Conservation (phyloP, 179 eudicot species). For the Actinidia arguta region DNA sequence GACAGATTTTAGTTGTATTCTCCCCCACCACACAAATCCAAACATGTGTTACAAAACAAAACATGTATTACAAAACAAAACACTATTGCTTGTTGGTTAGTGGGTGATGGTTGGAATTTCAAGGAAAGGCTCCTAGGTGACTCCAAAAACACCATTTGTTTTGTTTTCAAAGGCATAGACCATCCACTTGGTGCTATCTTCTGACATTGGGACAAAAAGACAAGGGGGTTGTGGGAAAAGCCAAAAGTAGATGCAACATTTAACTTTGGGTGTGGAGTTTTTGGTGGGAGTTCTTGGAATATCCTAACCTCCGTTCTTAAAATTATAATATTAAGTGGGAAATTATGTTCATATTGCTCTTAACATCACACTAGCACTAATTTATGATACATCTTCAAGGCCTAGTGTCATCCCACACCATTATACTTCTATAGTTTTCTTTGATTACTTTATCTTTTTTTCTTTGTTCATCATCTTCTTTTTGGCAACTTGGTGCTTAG, state of each 20-base stretch:
- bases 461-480: too few species aligned
- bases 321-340: not conserved
- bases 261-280: constrained; percentile 24
- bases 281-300: constrained; percentile 10
- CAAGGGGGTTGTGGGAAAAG: constrained; percentile 7
- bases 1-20: constrained; percentile 26
- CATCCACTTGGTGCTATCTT: constrained; percentile 27
- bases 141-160: constrained; percentile 31
- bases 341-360: not conserved
- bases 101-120: constrained; percentile 34
- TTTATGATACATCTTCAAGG: not conserved
- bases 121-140: constrained; percentile 18
- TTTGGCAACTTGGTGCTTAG: too few species aligned
- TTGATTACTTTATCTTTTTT: too few species aligned
- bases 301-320: not conserved
- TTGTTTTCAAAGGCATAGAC: constrained; percentile 22
- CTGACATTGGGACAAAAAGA: constrained; percentile 14
- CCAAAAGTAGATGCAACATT: constrained; percentile 18
- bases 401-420: not conserved
- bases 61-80: not conserved
- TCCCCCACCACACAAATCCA: constrained; percentile 22
- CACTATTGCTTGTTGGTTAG: constrained; percentile 31
- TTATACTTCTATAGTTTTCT: not conserved
- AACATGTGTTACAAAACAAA: constrained; percentile 26
- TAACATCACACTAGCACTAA: constrained; percentile 8